Conservation (phyloP, 495 filamentous ascomycete genomes). For the Aspergillus indologenus region DNA sequence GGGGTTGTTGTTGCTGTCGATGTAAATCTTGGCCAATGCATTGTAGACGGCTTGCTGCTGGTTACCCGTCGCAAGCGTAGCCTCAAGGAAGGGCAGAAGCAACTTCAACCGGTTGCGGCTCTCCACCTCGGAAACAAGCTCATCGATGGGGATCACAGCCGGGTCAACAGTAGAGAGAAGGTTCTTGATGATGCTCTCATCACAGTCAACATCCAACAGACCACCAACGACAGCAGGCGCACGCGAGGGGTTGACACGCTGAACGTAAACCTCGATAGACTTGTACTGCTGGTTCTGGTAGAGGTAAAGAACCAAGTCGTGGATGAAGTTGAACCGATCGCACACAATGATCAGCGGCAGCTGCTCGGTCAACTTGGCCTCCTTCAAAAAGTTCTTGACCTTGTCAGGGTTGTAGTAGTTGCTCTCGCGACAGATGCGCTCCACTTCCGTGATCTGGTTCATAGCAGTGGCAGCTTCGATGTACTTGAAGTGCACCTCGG, state of each 20-base stretch:
- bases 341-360: conserved; percentile 97
- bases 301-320: conserved; percentile 93
- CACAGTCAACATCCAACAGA: conserved; percentile 95
- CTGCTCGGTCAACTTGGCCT: conserved; percentile 87
- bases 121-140: conserved; percentile 94
- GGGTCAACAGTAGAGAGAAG: conserved; percentile 86
- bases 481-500: conserved; percentile 98
- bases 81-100: conserved; percentile 92
- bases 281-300: conserved; percentile 99
- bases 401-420: conserved; percentile 93
- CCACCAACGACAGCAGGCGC: conserved; percentile 94
- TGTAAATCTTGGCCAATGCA: conserved; percentile 98
- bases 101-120: conserved; percentile 93
- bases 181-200: conserved; percentile 92
- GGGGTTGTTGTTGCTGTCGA: conserved; percentile 97
- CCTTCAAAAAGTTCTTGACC: conserved; percentile 99
- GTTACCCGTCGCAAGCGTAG: conserved; percentile 84
- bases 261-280: conserved; percentile 99
- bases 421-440: conserved; percentile 95
- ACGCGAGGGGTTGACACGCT: conserved; percentile 92
- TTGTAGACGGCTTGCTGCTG: conserved; percentile 98
- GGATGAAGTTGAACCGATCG: conserved; percentile 97
- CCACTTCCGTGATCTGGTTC: conserved; percentile 88
- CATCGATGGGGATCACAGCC: conserved; percentile 85
- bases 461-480: conserved; percentile 94